Conservation (phyloP, 345 rosid species). For the Gossypium stocksii region DNA sequence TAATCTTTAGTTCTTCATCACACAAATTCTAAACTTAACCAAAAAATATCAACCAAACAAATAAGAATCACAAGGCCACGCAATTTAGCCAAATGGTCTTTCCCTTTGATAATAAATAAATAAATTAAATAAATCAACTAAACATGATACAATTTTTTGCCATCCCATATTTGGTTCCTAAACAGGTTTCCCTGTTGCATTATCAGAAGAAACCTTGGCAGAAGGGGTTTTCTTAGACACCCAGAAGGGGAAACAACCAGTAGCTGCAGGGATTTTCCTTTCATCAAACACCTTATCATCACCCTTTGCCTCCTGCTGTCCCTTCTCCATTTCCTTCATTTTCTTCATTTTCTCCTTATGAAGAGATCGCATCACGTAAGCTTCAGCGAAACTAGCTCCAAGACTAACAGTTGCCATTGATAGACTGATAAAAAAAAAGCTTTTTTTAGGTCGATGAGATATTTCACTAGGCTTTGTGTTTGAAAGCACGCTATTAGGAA, state of each 20-base stretch:
- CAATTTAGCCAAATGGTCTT: too few species aligned
- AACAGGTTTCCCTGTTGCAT: neutral
- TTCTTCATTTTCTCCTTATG: constrained; percentile 36
- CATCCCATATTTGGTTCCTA: neutral
- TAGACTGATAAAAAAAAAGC: neutral
- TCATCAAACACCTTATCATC: neutral
- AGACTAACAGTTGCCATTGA: neutral
- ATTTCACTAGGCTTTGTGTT: neutral
- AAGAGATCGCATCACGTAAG: constrained; percentile 32
- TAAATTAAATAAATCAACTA: too few species aligned
- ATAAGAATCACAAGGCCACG: too few species aligned
- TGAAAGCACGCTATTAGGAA: neutral
- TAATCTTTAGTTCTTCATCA: neutral
- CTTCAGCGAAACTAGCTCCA: constrained; percentile 30
- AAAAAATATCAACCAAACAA: neutral
- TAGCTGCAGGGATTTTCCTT: neutral
- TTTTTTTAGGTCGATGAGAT: neutral
- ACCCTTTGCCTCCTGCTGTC: neutral
- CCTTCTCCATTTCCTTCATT: constrained; percentile 11
- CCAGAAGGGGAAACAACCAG: constrained; percentile 22
- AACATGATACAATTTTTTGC: neutral
- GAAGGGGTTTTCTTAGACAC: constrained; percentile 11
- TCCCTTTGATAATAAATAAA: neutral
- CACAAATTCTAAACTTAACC: neutral
- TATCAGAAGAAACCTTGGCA: constrained; percentile 18